Percentiles rank a stretch among this genome's conserved stretches.
These are phyloP conservation scores for Cordyceps pruinosa DNA, from an alignment of 2,329 filamentous ascomycete genomes.

Conservation along the genomic window DNA sequence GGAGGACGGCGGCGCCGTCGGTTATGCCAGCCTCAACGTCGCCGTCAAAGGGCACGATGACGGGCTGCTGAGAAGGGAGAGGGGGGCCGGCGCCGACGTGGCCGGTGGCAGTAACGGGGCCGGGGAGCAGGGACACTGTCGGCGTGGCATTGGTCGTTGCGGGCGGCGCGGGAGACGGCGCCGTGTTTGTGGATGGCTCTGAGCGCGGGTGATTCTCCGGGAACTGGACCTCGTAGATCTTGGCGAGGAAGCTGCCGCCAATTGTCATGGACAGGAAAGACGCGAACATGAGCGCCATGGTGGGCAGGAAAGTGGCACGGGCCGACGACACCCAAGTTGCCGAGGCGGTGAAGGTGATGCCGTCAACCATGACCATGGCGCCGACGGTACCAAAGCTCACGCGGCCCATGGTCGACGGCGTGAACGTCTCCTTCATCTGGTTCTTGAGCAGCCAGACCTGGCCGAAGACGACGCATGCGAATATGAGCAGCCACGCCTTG, in stretches of 20 bases:
- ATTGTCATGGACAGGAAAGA: conserved; percentile 51
- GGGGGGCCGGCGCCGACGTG: conserved; percentile 14
- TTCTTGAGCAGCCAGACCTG: conserved; percentile 56
- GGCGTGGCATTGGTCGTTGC: conserved; percentile 15
- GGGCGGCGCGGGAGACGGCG: conserved; percentile 23
- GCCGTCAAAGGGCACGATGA: conserved; percentile 58
- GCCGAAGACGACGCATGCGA: conserved; percentile 49
- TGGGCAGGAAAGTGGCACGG: conserved; percentile 49
- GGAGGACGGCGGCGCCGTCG: conserved; percentile 32
- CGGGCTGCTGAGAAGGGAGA: conserved; percentile 15
- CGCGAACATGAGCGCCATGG: conserved; percentile 44
- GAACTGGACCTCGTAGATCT: conserved; percentile 52
- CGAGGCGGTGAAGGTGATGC: conserved; percentile 51
- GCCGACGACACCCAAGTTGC: conserved; percentile 50
- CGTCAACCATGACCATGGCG: conserved; percentile 57
- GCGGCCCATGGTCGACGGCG: conserved; percentile 59
- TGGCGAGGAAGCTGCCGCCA: conserved; percentile 50
- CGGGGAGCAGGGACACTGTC: conserved; percentile 29
- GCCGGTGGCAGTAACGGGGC: conserved; percentile 31
- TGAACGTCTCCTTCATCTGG: conserved; percentile 60
- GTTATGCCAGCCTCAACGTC: conserved; percentile 56
- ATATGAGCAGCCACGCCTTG: conserved; percentile 52
- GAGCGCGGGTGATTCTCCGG: conserved; percentile 48
- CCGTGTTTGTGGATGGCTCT: conserved; percentile 27
- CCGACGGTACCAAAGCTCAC: conserved; percentile 58